Conservation (phyloP, 2,329 filamentous ascomycete species). For the Tetracladium maxilliforme region DNA sequence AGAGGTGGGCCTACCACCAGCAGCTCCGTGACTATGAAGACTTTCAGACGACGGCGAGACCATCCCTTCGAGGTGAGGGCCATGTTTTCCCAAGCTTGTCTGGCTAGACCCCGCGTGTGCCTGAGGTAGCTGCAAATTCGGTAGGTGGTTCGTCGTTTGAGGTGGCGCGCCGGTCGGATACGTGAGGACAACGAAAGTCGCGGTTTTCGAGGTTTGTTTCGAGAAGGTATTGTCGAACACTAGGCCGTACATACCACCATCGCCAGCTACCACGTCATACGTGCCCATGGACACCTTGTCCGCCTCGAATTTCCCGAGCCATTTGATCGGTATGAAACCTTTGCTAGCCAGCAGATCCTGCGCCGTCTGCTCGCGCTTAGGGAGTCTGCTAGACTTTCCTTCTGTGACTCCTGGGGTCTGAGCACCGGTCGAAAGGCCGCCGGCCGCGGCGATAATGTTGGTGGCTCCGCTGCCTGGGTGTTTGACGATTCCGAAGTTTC, state of each 20-base stretch:
- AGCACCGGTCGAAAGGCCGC: no score
- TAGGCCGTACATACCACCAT: slow-evolving; percentile 87
- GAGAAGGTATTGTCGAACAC: slow-evolving; percentile 99
- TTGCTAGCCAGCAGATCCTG: slow-evolving; percentile 50
- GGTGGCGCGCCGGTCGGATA: slow-evolving; percentile 75
- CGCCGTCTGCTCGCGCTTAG: slow-evolving; percentile 32
- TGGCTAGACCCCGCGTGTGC: slow-evolving; percentile 24
- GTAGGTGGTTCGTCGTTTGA: slow-evolving; percentile 58
- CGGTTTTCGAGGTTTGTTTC: slow-evolving; percentile 86
- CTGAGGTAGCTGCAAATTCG: slow-evolving; percentile 29
- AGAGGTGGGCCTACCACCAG: slow-evolving; percentile 1
- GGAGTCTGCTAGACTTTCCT: no score
- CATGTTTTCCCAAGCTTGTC: slow-evolving; percentile 32
- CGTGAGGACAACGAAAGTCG: slow-evolving; percentile 86
- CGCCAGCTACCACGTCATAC: slow-evolving; percentile 58
- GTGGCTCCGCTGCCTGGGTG: slow-evolving; percentile 71
- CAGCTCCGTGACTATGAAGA: slow-evolving; percentile 31
- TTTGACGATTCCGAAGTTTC: slow-evolving; percentile 95
- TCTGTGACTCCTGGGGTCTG: no score
- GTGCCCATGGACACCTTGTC: slow-evolving; percentile 89
- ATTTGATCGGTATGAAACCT: slow-evolving; percentile 58
- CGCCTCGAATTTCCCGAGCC: slow-evolving; percentile 91
- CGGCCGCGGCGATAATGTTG: slow-evolving; percentile 14
- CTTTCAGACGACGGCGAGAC: slow-evolving; percentile 45
- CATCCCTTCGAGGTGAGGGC: slow-evolving; percentile 25